Base-by-base conservation (phyloP, 2,329 filamentous ascomycete species). In the Aureobasidium leucospermi region DNA sequence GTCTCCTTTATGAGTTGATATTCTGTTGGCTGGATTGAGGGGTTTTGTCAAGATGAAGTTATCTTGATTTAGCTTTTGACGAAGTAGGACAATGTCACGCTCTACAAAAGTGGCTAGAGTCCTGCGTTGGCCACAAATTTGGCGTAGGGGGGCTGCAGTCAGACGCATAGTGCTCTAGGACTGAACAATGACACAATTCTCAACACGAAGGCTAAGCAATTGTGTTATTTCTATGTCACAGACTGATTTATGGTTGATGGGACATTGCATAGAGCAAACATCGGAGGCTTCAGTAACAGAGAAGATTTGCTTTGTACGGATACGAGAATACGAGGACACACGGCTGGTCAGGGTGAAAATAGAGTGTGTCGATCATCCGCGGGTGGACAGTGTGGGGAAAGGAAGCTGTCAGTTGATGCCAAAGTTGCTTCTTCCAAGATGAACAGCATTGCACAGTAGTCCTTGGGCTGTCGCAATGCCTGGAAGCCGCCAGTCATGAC, bases 1-100 rank as follows among this genome's bases (percentile, higher is more conserved):
- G 0, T 68, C 68, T 6, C 82, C 81, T 36, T 76, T 76, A 58
- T 84, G 75, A 9, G 71, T 76, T 9, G 75, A 65, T 3, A 72
- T 68, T 31, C 64, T 65, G 42, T 61, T 61, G 10, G 69, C 66
- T 3, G 67, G 58, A 19, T 70, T 67, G 10, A 82, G 68, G 8
- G 70, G 68, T 52, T 70, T 71, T 4, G 74, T 67, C 49, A 79
- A 68, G 31, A 70, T 67, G 28, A 73, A 67, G 16, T 71, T 67
- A 15, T 61, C 58, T 5, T 67, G 65, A 63, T 75, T 69, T 39
- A 66, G 67, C 58, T 73, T 74, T 29, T 72, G 68, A 47, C 74
- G 74, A 32, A 79, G 68, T 19, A 79, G 66, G 34, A 77, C 75
- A 28, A 71, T 61, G 56, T 76, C 73, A 61, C 69, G 70, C 56